Conservation (phyloP, 306 rosid genomes). For the Quercus alba region DNA sequence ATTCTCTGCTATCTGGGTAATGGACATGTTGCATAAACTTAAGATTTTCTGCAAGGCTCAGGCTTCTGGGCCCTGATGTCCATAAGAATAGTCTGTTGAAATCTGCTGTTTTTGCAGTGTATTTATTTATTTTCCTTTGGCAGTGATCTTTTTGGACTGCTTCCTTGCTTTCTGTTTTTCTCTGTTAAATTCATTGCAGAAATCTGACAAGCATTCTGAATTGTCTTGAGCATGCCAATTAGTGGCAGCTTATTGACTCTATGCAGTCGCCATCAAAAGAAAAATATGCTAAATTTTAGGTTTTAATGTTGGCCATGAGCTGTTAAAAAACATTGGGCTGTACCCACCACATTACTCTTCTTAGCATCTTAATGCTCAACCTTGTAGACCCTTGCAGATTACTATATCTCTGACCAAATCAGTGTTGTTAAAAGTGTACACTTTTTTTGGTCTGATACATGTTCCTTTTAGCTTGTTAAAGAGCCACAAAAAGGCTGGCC, state of each 20-base stretch:
- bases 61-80: slow-evolving; percentile 8
- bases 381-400: neutral
- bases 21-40: neutral
- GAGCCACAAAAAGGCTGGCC: no score
- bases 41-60: neutral
- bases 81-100: neutral
- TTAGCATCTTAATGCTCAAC: neutral
- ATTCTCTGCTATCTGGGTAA: neutral
- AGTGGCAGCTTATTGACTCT: neutral
- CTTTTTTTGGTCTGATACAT: no score
- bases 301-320: neutral
- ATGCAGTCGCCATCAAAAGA: neutral
- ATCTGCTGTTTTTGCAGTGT: neutral
- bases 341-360: neutral
- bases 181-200: neutral
- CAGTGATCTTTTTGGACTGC: neutral
- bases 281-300: neutral
- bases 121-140: neutral
- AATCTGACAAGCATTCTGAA: neutral
- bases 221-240: neutral
- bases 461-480: no score
- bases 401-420: neutral
- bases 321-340: neutral
- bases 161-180: neutral
- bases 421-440: no score